Evolutionary conservation across 257 asterid genomes (phyloP), one percentile per base, ranked within the genome.

Genomic region (Fraxinus americana): DNA sequence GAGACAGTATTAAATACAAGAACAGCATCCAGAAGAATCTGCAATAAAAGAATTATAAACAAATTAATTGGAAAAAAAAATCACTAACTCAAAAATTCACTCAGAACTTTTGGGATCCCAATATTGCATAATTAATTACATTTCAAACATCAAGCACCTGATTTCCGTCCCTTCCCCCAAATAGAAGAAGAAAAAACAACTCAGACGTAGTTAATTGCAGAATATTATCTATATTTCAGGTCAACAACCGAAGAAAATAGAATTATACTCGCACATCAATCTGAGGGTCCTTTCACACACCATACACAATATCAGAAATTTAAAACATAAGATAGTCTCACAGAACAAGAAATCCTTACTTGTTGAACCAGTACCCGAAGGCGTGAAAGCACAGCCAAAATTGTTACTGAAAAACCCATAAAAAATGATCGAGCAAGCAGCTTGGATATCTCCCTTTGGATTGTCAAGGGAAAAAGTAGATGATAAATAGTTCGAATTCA

Each of bases 371-470:
- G 86, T 74, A 93, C 97, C 75, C 99, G 90, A 41, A 92, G 79
- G 39, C 99, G 94, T 71, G 96, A 93, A 73, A 96, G 92, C 88
- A 93, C 83, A 19, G 99, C 91, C 90, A 96, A 80, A 67, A 81
- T 70, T 12, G 95, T 87, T 61, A 96, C 82, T 16, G 98, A 92
- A 81, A 93, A 91, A 80, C 94, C 94, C 94, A 87, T 84, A 88
- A 96, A 96, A 85, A 93, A 93, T 32, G 98, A 91, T 74, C 82
- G 96, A 39, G 98, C 99, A 59, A 96, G 94, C 84, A 96, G 88
- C 50, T 82, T 88, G 8, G 98, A 96, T 85, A 96, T 82, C 86
- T 93, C 92, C 76, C 97, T 94, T 84, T 32, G 66, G 72, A 61
- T 78, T 29, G 93, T 89, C 85, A 89, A 90, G 93, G 74, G 78